Conservation (phyloP, 225 moss, liverwort and hornwort species). For the Marchantia polymorpha region DNA sequence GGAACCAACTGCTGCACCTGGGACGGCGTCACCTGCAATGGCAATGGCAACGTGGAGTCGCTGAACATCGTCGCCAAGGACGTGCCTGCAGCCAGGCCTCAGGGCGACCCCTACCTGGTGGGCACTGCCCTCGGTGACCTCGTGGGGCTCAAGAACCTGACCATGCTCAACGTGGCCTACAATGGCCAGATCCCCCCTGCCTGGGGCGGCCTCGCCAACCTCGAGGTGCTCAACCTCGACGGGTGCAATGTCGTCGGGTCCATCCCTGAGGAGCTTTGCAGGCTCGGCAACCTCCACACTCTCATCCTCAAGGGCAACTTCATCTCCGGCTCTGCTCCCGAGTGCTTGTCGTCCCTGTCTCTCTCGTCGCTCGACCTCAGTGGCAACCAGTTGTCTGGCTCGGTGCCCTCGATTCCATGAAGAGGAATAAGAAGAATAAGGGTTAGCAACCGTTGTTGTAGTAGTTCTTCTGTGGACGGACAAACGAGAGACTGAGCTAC, state of each 20-base stretch:
- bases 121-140: constrained; percentile 17
- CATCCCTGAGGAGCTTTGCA: constrained; percentile 22
- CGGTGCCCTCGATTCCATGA: background rate
- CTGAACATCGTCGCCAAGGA: background rate
- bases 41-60: background rate
- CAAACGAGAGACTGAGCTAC: too few relatives aligned
- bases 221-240: constrained; percentile 17
- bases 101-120: background rate
- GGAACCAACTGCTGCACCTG: constrained; percentile 9
- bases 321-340: background rate
- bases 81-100: background rate
- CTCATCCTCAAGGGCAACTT: constrained; percentile 17
- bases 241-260: constrained; percentile 24
- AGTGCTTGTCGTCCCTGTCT: background rate
- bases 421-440: background rate
- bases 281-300: background rate
- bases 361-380: background rate
- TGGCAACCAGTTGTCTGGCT: background rate
- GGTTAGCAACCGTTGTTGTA: too few relatives aligned
- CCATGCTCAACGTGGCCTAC: constrained; percentile 6
- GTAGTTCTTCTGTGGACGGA: too few relatives aligned
- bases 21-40: constrained; percentile 10
- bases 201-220: constrained; percentile 17
- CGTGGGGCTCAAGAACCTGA: constrained; percentile 3
- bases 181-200: constrained; percentile 17